Conservation (phyloP, 352 stramenopile species). For the Hyaloperonospora brassicae region DNA sequence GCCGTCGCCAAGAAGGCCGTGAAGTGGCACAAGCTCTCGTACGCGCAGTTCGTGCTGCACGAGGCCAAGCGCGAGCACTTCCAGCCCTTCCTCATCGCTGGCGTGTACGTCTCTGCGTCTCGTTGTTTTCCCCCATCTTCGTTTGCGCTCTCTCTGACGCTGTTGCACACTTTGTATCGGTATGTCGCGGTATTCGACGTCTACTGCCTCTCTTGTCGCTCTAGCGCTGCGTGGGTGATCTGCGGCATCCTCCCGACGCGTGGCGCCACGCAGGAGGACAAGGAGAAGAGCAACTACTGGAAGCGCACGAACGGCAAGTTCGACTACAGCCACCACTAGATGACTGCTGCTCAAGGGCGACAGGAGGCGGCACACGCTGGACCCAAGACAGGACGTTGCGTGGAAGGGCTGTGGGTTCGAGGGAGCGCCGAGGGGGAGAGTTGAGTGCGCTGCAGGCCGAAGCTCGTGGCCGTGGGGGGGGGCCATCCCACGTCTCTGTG, state of each 20-base stretch:
- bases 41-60: conserved; percentile 66
- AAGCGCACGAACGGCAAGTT: conserved; percentile 79
- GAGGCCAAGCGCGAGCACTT: conserved; percentile 76
- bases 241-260: conserved; percentile 76
- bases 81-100: conserved; percentile 75
- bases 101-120: conserved; percentile 35
- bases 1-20: conserved; percentile 50
- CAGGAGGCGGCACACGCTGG: neutral
- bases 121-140: neutral
- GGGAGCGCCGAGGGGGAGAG: no score
- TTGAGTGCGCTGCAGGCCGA: no score
- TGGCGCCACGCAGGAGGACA: conserved; percentile 72
- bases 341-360: conserved; percentile 1
- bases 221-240: conserved; percentile 65
- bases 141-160: no score
- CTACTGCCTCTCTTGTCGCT: neutral
- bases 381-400: neutral
- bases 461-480: no score
- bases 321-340: conserved; percentile 73
- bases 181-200: neutral
- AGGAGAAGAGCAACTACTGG: conserved; percentile 83
- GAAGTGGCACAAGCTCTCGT: conserved; percentile 78
- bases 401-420: neutral
- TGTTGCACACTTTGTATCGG: no score
- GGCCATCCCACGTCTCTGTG: no score